Conservation (phyloP, 116 monocot genomes). For the Thalassia testudinum region DNA sequence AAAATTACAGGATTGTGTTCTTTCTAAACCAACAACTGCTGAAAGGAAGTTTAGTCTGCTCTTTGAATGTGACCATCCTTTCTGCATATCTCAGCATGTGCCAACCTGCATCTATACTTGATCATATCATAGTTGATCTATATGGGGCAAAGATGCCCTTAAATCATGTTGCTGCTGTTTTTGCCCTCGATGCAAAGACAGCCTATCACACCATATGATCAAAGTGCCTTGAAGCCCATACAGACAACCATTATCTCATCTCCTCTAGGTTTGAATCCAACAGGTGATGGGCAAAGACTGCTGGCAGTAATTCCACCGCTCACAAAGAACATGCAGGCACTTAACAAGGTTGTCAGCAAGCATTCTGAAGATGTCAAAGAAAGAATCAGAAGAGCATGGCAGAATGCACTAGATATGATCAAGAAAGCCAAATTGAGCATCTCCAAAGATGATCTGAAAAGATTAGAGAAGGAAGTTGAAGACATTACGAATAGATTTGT, state of each 20-base stretch:
- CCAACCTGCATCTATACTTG: too few species aligned
- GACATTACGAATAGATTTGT: conserved; percentile 77
- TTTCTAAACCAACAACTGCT: too few species aligned
- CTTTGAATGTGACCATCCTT: too few species aligned
- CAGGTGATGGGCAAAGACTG: conserved; percentile 52
- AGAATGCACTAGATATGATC: conserved; percentile 88
- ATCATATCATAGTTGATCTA: too few species aligned
- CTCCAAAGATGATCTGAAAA: conserved; percentile 59
- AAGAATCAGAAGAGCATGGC: conserved; percentile 87
- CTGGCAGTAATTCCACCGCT: conserved; percentile 71
- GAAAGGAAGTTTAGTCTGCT: too few species aligned
- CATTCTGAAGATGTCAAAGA: conserved; percentile 89
- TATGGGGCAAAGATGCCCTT: too few species aligned
- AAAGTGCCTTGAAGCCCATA: conserved; percentile 51
- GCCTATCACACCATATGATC: too few species aligned
- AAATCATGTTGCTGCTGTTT: too few species aligned
- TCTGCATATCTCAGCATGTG: too few species aligned
- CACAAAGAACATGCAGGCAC: conserved; percentile 77
- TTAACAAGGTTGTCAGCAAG: conserved; percentile 73
- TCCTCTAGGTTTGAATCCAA: conserved; percentile 85
- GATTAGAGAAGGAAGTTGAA: conserved; percentile 93
- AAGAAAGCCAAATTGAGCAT: conserved; percentile 51
- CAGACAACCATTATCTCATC: conserved; percentile 82
- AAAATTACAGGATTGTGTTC: too few species aligned
- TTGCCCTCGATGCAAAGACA: too few species aligned